These are phyloP conservation scores for Maudiozyma humilis DNA, from an alignment of 1,139 yeast species.

Conservation along the genomic window DNA sequence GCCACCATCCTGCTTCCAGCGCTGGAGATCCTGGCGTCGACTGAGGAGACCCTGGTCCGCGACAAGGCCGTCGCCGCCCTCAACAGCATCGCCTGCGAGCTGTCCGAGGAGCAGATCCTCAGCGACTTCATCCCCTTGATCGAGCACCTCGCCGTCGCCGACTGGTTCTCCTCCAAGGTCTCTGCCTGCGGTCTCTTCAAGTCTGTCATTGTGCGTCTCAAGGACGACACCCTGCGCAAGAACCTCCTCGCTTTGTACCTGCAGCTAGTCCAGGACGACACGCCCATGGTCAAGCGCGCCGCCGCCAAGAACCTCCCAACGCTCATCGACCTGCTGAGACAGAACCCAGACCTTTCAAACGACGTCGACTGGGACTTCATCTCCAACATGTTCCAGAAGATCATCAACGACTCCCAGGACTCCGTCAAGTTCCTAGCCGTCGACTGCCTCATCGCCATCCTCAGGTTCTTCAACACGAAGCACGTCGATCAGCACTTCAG, in stretches of 20 bases:
- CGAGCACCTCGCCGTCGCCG: constrained; percentile 71
- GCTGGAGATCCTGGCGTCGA: constrained; percentile 79
- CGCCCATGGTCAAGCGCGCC: constrained; percentile 96
- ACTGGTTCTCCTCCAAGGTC: constrained; percentile 91
- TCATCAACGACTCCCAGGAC: constrained; percentile 85
- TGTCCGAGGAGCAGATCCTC: constrained; percentile 60
- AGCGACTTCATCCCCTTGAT: constrained; percentile 67
- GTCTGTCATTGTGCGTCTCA: constrained; percentile 56
- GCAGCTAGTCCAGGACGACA: constrained; percentile 76
- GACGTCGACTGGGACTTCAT: constrained; percentile 63
- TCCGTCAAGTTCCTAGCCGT: constrained; percentile 86
- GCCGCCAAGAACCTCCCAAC: constrained; percentile 80
- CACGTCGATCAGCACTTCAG: constrained; percentile 51
- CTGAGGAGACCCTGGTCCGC: constrained; percentile 96
- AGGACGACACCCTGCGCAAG: constrained; percentile 42
- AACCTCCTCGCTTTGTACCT: constrained; percentile 60
- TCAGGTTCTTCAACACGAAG: constrained; percentile 53
- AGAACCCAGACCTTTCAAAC: constrained; percentile 33
- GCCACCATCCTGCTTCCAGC: constrained; percentile 75
- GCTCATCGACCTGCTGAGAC: constrained; percentile 52
- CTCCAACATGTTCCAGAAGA: constrained; percentile 70
- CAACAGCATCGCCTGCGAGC: constrained; percentile 57
- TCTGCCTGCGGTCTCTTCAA: constrained; percentile 88
- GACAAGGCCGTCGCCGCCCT: constrained; percentile 89
- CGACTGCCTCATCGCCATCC: constrained; percentile 70